Conservation (phyloP, 306 rosid species). For the Arachis stenosperma region DNA sequence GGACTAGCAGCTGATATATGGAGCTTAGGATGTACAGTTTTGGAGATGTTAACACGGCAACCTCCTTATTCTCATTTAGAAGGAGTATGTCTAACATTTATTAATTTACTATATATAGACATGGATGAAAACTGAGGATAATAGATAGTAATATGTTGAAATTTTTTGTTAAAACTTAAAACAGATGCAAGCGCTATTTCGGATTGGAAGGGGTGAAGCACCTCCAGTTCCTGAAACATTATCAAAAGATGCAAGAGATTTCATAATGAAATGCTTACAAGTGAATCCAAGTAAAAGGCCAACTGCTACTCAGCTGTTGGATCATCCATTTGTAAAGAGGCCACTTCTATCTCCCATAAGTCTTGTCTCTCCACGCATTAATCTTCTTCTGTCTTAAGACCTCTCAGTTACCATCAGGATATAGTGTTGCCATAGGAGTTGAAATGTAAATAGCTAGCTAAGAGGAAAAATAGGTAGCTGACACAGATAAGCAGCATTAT, state of each 20-base stretch:
- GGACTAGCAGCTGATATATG: conserved; percentile 60
- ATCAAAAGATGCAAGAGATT: conserved; percentile 50
- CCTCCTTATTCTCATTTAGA: conserved; percentile 62
- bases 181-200: conserved; percentile 49
- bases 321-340: conserved; percentile 59
- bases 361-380: conserved; percentile 44
- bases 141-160: neutral
- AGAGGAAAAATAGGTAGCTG: conserved; percentile 9
- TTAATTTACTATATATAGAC: neutral
- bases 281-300: conserved; percentile 52
- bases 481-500: neutral
- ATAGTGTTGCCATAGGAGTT: conserved; percentile 1
- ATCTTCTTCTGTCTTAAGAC: conserved; percentile 30
- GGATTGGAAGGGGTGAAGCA: conserved; percentile 47
- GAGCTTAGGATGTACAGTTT: conserved; percentile 63
- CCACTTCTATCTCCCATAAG: conserved; percentile 46
- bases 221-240: conserved; percentile 54
- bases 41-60: conserved; percentile 55
- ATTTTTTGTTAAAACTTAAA: conserved; percentile 9
- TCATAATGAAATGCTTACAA: conserved; percentile 53
- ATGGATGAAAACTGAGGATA: neutral
- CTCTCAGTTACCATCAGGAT: neutral
- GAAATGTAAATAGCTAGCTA: conserved; percentile 15
- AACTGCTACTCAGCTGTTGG: conserved; percentile 44
- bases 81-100: conserved; percentile 48